phyloP scores from a whole-genome alignment of 306 rosid species.

The Lathyrus aphaca region DNA sequence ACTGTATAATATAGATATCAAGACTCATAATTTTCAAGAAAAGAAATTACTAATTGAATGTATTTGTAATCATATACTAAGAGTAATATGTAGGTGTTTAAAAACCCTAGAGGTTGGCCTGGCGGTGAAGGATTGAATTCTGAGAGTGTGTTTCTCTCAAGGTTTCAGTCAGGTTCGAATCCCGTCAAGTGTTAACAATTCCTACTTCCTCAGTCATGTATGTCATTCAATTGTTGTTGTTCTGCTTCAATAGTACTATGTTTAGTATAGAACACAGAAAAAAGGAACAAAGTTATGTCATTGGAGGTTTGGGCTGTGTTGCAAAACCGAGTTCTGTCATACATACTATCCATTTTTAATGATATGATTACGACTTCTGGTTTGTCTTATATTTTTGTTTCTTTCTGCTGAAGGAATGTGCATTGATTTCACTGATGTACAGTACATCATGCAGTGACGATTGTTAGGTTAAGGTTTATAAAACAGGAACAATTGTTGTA shows the following conservation, averaged over 20 bases:
- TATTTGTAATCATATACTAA: too few species aligned
- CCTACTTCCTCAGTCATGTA: too few species aligned
- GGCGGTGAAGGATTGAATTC: too few species aligned
- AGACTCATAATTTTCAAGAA: too few species aligned
- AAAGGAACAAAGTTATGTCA: background rate
- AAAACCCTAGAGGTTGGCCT: too few species aligned
- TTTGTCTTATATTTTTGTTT: slow-evolving; percentile 71
- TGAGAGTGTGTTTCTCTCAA: too few species aligned
- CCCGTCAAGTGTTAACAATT: too few species aligned
- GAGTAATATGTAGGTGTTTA: too few species aligned
- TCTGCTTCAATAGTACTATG: background rate
- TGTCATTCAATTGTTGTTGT: background rate
- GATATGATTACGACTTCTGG: slow-evolving; percentile 53
- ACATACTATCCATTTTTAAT: slow-evolving; percentile 32
- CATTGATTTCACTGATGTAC: slow-evolving; percentile 57
- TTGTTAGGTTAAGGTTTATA: slow-evolving; percentile 46
- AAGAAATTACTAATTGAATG: too few species aligned
- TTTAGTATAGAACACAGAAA: background rate
- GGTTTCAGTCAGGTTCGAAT: too few species aligned
- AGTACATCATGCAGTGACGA: slow-evolving; percentile 28
- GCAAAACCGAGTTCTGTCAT: slow-evolving; percentile 26
- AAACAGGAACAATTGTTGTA: slow-evolving; percentile 35
- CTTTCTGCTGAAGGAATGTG: slow-evolving; percentile 63
- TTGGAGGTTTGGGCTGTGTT: slow-evolving; percentile 37
- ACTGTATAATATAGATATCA: slow-evolving; percentile 7